Base-by-base conservation (phyloP, 2,329 filamentous ascomycete species). In the Fusarium transvaalense region DNA sequence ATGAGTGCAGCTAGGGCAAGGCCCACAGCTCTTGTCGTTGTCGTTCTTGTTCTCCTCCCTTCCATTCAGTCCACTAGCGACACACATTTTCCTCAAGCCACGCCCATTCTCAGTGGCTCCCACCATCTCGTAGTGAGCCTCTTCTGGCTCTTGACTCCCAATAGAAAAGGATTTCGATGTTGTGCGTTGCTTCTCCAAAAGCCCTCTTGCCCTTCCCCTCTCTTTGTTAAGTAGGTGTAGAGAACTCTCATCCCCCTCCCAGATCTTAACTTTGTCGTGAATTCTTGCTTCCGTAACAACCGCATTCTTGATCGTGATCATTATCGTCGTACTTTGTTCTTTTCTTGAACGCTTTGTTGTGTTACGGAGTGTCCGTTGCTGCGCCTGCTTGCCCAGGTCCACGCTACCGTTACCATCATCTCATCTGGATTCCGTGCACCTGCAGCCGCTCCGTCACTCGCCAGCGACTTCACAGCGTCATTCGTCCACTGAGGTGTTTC, bases 401-500 rank as follows among this genome's bases (percentile, higher is more conserved):
- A 68, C 67, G 53, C 67, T 68, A 65, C 67, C 67, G 67, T 71
- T 70, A 70, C 67, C 66, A 68, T 69, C 67, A 69, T 69, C 66
- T 69, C 66, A 70, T 69, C 71, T 72, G 67, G 55, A 70, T 71
- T 71, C 65, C 54, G 59, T 64, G 62, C 72, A 67, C 71, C 72
- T 73, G 72, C 68, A 74, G 64, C 68, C 55, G 67, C 71, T 69
- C 68, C 68, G 66, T 74, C 72, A 74, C 68, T 65, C 55, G 50
- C 58, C 69, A 73, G 67, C 25, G 56, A 67, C 67, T 63, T 64
- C n/a, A 43, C 46, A 71, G 61, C 69, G 65, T 74, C 73, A 75
- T 74, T 75, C 73, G 73, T 61, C 71, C 68, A 66, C 71, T 64
- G 68, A 64, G 52, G 68, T 71, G 75, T 77, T 74, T 74, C 73